Percentiles rank a stretch among this genome's conserved stretches.
phyloP scores from a whole-genome alignment of 2,329 filamentous ascomycete genomes.

The Fusarium humuli region DNA sequence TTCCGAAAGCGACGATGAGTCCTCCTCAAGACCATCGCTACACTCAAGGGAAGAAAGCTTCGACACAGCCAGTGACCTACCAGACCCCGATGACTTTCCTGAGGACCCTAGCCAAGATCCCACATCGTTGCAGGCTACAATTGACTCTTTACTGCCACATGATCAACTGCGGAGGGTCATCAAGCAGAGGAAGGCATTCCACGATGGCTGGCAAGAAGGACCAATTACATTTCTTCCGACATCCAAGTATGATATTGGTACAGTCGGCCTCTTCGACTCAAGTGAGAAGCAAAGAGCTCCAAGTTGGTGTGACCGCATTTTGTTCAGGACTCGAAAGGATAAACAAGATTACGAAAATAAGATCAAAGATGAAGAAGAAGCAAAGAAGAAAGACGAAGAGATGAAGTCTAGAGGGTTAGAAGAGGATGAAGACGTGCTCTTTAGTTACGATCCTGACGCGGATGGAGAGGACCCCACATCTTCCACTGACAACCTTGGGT shows the following conservation, averaged over 20 bases:
- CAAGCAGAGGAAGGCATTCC: conserved; percentile 79
- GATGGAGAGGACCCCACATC: conserved; percentile 65
- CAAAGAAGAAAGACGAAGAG: conserved; percentile 81
- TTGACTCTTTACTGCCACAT: conserved; percentile 87
- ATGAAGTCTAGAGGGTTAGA: conserved; percentile 85
- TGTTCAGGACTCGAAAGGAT: conserved; percentile 83
- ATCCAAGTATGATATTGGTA: conserved; percentile 98
- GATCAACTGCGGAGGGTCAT: conserved; percentile 86
- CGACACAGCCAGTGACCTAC: conserved; percentile 59
- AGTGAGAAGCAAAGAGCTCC: conserved; percentile 94
- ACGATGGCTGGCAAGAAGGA: conserved; percentile 93
- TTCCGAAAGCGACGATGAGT: conserved; percentile 62
- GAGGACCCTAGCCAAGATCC: conserved; percentile 81
- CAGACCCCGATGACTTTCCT: conserved; percentile 74
- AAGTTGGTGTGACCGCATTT: conserved; percentile 96
- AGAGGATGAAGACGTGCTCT: conserved; percentile 85
- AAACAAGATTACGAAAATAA: conserved; percentile 73
- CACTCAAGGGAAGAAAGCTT: conserved; percentile 53
- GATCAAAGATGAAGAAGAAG: conserved; percentile 71
- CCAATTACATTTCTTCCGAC: conserved; percentile 89
- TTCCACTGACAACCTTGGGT: conserved; percentile 60
- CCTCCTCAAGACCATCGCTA: conserved; percentile 50
- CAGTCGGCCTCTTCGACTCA: conserved; percentile 89
- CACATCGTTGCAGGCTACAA: conserved; percentile 85
- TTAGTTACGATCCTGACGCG: conserved; percentile 88